These are phyloP conservation scores for Lactarius quietus DNA, from an alignment of 768 basidiomycete species.

Conservation along the genomic window DNA sequence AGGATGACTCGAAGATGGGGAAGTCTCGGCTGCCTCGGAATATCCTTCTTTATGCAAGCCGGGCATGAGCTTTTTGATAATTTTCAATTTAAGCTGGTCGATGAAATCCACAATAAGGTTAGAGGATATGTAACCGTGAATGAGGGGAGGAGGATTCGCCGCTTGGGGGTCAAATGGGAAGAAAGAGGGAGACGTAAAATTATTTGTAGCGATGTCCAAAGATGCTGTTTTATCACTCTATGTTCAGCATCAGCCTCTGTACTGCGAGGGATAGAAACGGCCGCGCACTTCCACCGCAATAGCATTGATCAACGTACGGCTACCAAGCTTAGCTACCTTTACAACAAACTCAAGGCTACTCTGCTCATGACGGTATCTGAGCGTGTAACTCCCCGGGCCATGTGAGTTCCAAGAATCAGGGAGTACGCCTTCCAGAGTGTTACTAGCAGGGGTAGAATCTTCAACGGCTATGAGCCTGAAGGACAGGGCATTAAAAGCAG, in stretches of 20 bases:
- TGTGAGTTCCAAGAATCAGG: conserved; percentile 71
- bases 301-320: conserved; percentile 77
- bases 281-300: conserved; percentile 80
- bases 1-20: conserved; percentile 36
- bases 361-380: conserved; percentile 88
- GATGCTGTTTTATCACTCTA: conserved; percentile 76
- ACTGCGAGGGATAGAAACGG: conserved; percentile 5
- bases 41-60: conserved; percentile 86
- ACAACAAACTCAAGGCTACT: conserved; percentile 85
- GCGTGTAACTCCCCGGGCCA: conserved; percentile 62
- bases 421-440: conserved; percentile 48
- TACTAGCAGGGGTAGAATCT: conserved; percentile 45
- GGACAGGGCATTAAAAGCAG: conserved; percentile 62
- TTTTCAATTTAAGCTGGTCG: conserved; percentile 68
- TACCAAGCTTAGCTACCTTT: conserved; percentile 76
- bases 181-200: conserved; percentile 79
- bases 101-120: conserved; percentile 77
- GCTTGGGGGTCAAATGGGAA: conserved; percentile 61
- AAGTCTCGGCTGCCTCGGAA: conserved; percentile 47
- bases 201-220: conserved; percentile 70
- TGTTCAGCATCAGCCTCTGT: conserved; percentile 26
- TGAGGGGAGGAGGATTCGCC: conserved; percentile 49
- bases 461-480: conserved; percentile 77
- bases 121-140: conserved; percentile 80
- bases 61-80: conserved; percentile 80